These are phyloP conservation scores for Penicillium lagena DNA, from an alignment of 495 filamentous ascomycete species.

Conservation along the genomic window DNA sequence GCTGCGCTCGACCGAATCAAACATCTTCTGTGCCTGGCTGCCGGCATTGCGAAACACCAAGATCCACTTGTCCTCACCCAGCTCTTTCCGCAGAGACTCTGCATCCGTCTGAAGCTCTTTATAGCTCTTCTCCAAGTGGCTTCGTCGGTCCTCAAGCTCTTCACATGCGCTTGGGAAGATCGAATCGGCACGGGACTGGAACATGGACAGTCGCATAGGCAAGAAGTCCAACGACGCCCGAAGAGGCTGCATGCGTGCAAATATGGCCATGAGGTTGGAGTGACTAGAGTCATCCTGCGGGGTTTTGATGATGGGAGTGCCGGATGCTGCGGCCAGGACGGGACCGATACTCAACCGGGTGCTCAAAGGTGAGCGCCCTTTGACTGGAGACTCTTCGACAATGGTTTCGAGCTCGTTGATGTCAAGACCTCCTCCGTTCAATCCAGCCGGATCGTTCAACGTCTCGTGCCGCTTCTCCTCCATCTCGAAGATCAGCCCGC, in stretches of 20 bases:
- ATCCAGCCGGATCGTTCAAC: constrained; percentile 50
- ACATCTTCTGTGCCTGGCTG: constrained; percentile 88
- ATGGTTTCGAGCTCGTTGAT: constrained; percentile 90
- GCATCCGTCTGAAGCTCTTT: constrained; percentile 80
- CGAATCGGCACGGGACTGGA: constrained; percentile 65
- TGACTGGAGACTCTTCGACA: constrained; percentile 74
- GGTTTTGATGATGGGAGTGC: constrained; percentile 47
- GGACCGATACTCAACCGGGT: constrained; percentile 64
- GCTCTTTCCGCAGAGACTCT: constrained; percentile 75
- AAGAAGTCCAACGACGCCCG: constrained; percentile 91
- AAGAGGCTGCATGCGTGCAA: constrained; percentile 91
- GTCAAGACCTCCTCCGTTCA: constrained; percentile 62
- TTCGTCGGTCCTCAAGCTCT: constrained; percentile 69
- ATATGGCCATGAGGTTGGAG: constrained; percentile 73
- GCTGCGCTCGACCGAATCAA: constrained; percentile 82
- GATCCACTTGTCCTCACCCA: constrained; percentile 94
- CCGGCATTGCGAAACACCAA: constrained; percentile 91
- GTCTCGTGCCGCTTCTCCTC: constrained; percentile 83
- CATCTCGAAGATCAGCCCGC: constrained; percentile 87
- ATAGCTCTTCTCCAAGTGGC: constrained; percentile 68
- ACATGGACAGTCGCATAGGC: constrained; percentile 89
- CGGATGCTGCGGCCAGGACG: constrained; percentile 49
- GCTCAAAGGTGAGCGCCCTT: constrained; percentile 38
- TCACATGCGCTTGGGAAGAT: constrained; percentile 86
- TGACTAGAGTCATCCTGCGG: constrained; percentile 72